A percentile compares a stretch with the other conserved stretches of the same genome.
Conservation (phyloP, 2,329 filamentous ascomycete species). For the Capronia coronata region DNA sequence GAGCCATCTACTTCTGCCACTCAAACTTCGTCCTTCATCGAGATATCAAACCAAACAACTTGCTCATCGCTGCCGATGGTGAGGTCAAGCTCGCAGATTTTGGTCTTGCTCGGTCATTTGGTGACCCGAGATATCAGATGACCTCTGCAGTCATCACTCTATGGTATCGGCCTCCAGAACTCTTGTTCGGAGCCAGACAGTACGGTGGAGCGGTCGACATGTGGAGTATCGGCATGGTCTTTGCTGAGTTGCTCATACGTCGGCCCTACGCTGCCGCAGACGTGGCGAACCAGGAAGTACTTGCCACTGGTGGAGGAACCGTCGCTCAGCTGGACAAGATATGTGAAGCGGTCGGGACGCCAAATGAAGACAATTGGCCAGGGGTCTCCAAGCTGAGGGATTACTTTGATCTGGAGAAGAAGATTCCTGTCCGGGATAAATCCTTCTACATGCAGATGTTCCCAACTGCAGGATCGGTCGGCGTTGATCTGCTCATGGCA, state of each 20-base stretch:
- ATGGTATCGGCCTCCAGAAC: conserved; percentile 92
- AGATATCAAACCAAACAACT: conserved; percentile 98
- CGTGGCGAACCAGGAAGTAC: conserved; percentile 51
- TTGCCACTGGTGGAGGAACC: conserved; percentile 20
- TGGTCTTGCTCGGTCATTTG: conserved; percentile 81
- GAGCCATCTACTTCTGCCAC: conserved; percentile 94
- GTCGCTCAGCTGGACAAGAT: conserved; percentile 81
- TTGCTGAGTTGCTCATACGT: conserved; percentile 81
- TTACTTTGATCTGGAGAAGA: conserved; percentile 61
- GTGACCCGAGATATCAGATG: conserved; percentile 83
- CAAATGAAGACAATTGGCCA: conserved; percentile 91
- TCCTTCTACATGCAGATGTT: conserved; percentile 73
- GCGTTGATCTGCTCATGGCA: conserved; percentile 79
- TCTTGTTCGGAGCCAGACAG: conserved; percentile 82
- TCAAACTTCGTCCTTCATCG: conserved; percentile 89
- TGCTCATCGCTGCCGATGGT: conserved; percentile 86
- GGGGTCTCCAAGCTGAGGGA: conserved; percentile 74
- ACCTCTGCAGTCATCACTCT: conserved; percentile 91
- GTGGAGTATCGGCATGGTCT: conserved; percentile 88
- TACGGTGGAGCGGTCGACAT: conserved; percentile 89
- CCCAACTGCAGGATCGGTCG: conserved; percentile 69
- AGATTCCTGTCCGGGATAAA: conserved; percentile 54
- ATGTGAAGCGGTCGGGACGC: conserved; percentile 77
- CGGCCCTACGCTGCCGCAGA: conserved; percentile 77
- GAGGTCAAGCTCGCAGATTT: conserved; percentile 97